Conservation (phyloP, 176 grass and related monocot genomes). For the Thinopyrum elongatum region DNA sequence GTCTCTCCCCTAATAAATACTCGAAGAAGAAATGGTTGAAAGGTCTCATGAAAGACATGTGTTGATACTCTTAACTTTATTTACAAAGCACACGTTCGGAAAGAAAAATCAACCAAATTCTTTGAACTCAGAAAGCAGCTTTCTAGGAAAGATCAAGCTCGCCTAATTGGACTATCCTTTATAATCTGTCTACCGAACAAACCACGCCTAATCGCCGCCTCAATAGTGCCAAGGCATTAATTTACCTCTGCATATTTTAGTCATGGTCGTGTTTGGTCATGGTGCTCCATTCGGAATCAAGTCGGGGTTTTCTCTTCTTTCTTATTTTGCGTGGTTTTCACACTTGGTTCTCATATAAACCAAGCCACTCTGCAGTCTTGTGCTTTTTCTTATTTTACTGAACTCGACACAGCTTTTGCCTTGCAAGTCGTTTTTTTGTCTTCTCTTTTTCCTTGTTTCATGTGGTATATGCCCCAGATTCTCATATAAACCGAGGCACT, state of each 20-base stretch:
- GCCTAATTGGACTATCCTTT: not conserved
- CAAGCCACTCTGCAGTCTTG: not conserved
- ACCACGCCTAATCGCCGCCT: not conserved
- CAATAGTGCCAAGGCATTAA: not conserved
- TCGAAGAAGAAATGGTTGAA: not conserved
- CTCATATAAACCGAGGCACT: too few relatives aligned
- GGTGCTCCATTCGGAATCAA: not conserved
- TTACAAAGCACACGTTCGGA: not conserved
- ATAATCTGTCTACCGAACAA: not conserved
- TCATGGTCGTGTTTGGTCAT: not conserved
- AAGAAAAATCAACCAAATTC: not conserved
- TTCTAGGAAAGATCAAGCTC: slow-evolving; percentile 4
- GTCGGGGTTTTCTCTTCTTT: not conserved
- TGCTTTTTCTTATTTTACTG: not conserved
- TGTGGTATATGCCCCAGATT: too few relatives aligned
- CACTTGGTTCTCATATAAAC: not conserved
- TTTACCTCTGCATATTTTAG: not conserved
- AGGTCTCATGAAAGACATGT: too few relatives aligned
- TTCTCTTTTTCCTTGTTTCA: too few relatives aligned
- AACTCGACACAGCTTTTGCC: not conserved
- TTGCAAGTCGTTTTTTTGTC: not conserved
- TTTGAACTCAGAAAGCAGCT: slow-evolving; percentile 1
- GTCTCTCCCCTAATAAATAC: not conserved
- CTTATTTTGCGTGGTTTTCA: not conserved
- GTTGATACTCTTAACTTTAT: not conserved